Base-by-base conservation (phyloP, 345 rosid species). In the Corymbia maculata region DNA sequence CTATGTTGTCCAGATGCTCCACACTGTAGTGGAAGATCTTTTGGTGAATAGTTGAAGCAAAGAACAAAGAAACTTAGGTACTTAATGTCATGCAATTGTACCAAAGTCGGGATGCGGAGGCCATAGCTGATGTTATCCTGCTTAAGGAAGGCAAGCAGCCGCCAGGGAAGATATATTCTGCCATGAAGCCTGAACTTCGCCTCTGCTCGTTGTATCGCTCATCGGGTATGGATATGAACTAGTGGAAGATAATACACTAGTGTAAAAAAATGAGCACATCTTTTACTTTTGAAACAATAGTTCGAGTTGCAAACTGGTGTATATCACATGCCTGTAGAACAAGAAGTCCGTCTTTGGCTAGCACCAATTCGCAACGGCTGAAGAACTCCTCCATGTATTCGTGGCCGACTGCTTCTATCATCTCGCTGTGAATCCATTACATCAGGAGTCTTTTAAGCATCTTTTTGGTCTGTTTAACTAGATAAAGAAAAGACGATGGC, bases 91-190 rank as follows among this genome's bases (percentile, higher is more conserved):
- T 9, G 14, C 28, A 19, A 42, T 45, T 75, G 47, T 93, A 96
- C 99, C 99, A 94, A 86, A 97, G 95, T 90, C 97, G 91, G 8
- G 99, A 95, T 47, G 98, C 85, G 87, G 95, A 89, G 88, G 95
- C 90, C 98, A 95, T 97, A 79, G 98, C 98, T 53, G 97, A 82
- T 80, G 98, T 94, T 91, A 95, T 91, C 88, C 98, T 94, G 14
- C 94, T 91, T 86, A 97, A 88, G 22, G 99, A 94, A 91, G 99
- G 99, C 91, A 95, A 88, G 85, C 98, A 96, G 86, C 94, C 96
- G 49, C 99, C 98, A 0, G 99, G 99, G 90, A 97, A 97, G 61
- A 97, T 97, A 85, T 95, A 96, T 91, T 97, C 99, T 93, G 95
- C 96, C 26, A 97, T 95, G 86, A 97, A 97, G 89, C 94, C 98